Percentiles rank a stretch among this genome's conserved stretches.
Evolutionary conservation across 768 basidiomycete species (phyloP).

Genomic region (Rhodosporidiobolus odoratus): DNA sequence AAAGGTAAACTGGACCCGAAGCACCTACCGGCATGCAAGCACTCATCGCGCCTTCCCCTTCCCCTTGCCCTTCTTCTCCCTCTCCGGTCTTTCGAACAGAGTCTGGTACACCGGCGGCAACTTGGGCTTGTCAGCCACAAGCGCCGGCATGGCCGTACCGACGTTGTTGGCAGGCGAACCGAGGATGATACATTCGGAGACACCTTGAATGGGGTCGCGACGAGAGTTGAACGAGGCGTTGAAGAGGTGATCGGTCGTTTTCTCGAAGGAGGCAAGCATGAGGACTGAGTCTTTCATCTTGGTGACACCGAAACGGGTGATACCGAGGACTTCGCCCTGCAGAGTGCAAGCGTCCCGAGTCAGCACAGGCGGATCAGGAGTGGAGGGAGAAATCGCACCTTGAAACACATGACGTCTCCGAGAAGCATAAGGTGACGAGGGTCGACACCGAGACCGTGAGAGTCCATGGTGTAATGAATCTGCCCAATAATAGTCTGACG

Average conservation of each 20-base stretch:
- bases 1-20: background rate
- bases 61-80: background rate
- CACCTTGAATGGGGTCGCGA: slow-evolving; percentile 87
- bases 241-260: slow-evolving; percentile 98
- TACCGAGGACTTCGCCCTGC: slow-evolving; percentile 93
- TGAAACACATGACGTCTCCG: slow-evolving; percentile 98
- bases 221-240: slow-evolving; percentile 96
- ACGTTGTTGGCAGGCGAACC: slow-evolving; percentile 47
- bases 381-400: slow-evolving; percentile 52
- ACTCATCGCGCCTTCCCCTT: background rate
- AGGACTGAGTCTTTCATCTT: slow-evolving; percentile 97
- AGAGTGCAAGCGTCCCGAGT: background rate
- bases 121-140: slow-evolving; percentile 47
- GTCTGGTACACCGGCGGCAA: slow-evolving; percentile 44
- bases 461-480: slow-evolving; percentile 93
- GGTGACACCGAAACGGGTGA: slow-evolving; percentile 96
- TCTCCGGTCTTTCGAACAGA: slow-evolving; percentile 46
- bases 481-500: slow-evolving; percentile 90
- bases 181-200: slow-evolving; percentile 98
- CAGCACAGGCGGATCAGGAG: background rate
- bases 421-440: slow-evolving; percentile 97
- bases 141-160: slow-evolving; percentile 45
- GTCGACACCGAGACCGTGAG: slow-evolving; percentile 97
- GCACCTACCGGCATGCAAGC: background rate
- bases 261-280: slow-evolving; percentile 98